A percentile compares a stretch with the other conserved stretches of the same genome.
phyloP scores from a whole-genome alignment of 805 yeast species.

The Metschnikowia lachancei region DNA sequence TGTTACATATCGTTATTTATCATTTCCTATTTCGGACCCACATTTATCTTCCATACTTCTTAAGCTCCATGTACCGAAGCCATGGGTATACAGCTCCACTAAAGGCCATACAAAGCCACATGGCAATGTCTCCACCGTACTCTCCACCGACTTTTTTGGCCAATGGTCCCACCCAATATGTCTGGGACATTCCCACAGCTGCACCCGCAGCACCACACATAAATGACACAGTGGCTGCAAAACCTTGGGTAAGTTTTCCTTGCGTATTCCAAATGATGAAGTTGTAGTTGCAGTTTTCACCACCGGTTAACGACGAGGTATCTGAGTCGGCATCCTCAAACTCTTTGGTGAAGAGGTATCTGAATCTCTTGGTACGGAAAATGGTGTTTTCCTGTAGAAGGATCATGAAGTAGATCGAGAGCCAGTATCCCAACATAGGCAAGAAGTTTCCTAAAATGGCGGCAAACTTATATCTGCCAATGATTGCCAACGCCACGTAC shows the following conservation, averaged over 20 bases:
- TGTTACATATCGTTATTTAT: no score
- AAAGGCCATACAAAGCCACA: constrained; percentile 74
- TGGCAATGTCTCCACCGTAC: constrained; percentile 76
- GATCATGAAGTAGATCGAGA: constrained; percentile 72
- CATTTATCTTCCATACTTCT: constrained; percentile 34
- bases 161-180: constrained; percentile 75
- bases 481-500: constrained; percentile 68
- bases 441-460: constrained; percentile 74
- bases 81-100: constrained; percentile 62
- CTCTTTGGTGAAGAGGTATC: constrained; percentile 33
- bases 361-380: constrained; percentile 52
- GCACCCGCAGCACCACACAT: constrained; percentile 76
- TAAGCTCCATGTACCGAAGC: constrained; percentile 63
- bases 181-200: constrained; percentile 84
- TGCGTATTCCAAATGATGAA: constrained; percentile 61
- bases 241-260: constrained; percentile 59
- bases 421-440: constrained; percentile 93
- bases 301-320: constrained; percentile 11
- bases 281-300: constrained; percentile 17
- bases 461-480: constrained; percentile 70
- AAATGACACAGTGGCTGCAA: constrained; percentile 68
- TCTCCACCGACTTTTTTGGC: constrained; percentile 56
- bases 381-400: constrained; percentile 69
- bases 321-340: constrained; percentile 21
- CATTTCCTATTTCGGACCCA: not conserved